Evolutionary conservation across 2,329 filamentous ascomycete species (phyloP).

Genomic region (Colletotrichum brevisporum): DNA sequence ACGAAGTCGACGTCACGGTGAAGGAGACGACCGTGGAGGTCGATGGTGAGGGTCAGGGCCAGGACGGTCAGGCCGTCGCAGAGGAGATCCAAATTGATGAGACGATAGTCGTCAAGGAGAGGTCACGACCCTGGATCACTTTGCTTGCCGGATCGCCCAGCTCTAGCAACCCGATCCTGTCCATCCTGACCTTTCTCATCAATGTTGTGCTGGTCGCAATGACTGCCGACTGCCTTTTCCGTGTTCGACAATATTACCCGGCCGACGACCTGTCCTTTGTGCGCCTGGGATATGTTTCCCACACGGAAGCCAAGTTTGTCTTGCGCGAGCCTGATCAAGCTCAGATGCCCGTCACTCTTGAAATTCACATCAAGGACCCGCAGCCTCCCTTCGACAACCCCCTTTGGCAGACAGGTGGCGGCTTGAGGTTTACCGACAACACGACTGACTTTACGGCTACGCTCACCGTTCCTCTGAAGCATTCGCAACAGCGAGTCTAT

Average conservation of each 20-base stretch:
- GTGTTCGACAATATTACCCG: conserved; percentile 78
- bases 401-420: conserved; percentile 77
- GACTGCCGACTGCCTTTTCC: conserved; percentile 83
- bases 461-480: conserved; percentile 73
- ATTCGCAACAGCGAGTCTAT: conserved; percentile 81
- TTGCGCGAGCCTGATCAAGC: conserved; percentile 85
- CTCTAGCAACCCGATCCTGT: conserved; percentile 76
- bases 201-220: conserved; percentile 80
- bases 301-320: conserved; percentile 83
- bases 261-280: conserved; percentile 86
- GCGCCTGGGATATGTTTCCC: conserved; percentile 88
- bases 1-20: conserved; percentile 70
- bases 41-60: conserved; percentile 53
- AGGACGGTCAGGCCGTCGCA: conserved; percentile 53
- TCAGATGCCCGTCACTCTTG: conserved; percentile 82
- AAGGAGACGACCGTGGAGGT: conserved; percentile 59
- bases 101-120: conserved; percentile 71
- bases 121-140: conserved; percentile 72
- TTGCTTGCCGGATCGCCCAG: conserved; percentile 84
- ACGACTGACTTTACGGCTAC: conserved; percentile 87
- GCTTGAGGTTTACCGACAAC: conserved; percentile 76
- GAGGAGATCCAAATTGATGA: conserved; percentile 75
- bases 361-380: conserved; percentile 70
- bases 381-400: conserved; percentile 67
- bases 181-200: conserved; percentile 76